A percentile compares a stretch with the other conserved stretches of the same genome.
phyloP scores from a whole-genome alignment of 2,329 filamentous ascomycete genomes.

The Sphaerostilbella broomeana region DNA sequence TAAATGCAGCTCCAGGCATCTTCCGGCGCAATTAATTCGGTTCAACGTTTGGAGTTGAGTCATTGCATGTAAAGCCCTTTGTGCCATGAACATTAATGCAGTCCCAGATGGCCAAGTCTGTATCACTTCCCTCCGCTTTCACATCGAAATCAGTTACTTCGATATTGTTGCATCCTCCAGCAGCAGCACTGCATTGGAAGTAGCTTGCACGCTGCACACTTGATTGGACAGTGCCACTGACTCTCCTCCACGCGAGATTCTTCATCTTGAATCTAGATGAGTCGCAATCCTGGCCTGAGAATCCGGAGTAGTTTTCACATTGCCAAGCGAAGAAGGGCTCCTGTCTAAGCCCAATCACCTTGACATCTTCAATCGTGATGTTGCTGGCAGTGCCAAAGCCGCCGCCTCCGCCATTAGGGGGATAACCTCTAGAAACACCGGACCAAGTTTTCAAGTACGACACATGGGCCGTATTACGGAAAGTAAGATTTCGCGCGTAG shows the following conservation, averaged over 20 bases:
- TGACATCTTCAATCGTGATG: constrained; percentile 27
- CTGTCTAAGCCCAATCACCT: constrained; percentile 20
- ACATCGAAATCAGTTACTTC: constrained; percentile 22
- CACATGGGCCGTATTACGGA: constrained; percentile 39
- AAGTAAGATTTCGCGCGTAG: constrained; percentile 39
- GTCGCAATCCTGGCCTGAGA: constrained; percentile 28
- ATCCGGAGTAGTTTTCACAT: constrained; percentile 31
- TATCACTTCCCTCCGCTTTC: constrained; percentile 12
- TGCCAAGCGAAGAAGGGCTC: constrained; percentile 30
- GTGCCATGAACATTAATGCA: constrained; percentile 23
- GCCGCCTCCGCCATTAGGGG: constrained; percentile 53
- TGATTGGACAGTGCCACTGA: constrained; percentile 24
- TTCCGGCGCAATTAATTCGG: too few relatives aligned
- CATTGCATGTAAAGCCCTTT: constrained; percentile 22
- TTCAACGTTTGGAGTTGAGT: too few relatives aligned
- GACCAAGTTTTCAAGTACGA: constrained; percentile 57
- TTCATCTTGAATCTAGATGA: constrained; percentile 26
- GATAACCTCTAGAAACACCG: constrained; percentile 41
- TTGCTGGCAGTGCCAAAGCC: constrained; percentile 38
- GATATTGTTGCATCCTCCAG: constrained; percentile 27
- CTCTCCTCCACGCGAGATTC: constrained; percentile 22
- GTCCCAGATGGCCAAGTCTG: constrained; percentile 19
- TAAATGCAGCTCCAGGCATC: too few relatives aligned
- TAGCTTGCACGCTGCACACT: constrained; percentile 21
- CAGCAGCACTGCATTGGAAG: constrained; percentile 27